phyloP scores from a whole-genome alignment of 2,329 filamentous ascomycete genomes.

The Venturia carpophila region DNA sequence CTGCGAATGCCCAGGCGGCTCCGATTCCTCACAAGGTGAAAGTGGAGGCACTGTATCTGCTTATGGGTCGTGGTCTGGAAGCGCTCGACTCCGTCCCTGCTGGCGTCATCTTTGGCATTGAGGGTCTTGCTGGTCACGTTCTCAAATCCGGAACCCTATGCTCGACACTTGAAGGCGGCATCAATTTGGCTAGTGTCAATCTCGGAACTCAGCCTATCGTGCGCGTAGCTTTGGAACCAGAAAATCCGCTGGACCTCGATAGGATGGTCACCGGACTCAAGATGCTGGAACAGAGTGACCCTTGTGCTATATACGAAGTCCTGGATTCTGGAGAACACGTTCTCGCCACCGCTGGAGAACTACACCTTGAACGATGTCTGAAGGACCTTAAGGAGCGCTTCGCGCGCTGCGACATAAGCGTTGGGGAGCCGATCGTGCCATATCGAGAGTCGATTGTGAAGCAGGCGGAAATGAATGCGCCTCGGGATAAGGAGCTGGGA shows the following conservation, averaged over 20 bases:
- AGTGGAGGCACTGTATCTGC: conserved; percentile 81
- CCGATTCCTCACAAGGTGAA: conserved; percentile 75
- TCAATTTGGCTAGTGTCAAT: conserved; percentile 82
- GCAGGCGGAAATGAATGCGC: conserved; percentile 84
- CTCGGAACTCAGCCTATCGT: conserved; percentile 85
- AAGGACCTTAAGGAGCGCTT: conserved; percentile 91
- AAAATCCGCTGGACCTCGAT: conserved; percentile 79
- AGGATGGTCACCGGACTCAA: conserved; percentile 89
- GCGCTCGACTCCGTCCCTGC: conserved; percentile 77
- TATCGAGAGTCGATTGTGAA: conserved; percentile 88
- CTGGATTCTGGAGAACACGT: conserved; percentile 92
- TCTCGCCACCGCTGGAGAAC: conserved; percentile 82
- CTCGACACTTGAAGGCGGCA: conserved; percentile 73
- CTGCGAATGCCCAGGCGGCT: conserved; percentile 61
- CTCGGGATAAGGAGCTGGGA: conserved; percentile 76
- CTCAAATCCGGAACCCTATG: conserved; percentile 92
- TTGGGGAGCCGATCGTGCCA: conserved; percentile 87
- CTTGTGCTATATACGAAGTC: conserved; percentile 91
- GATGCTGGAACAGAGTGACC: conserved; percentile 87
- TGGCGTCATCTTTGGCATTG: conserved; percentile 91
- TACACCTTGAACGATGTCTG: conserved; percentile 88
- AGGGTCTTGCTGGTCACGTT: conserved; percentile 84
- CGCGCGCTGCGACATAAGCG: conserved; percentile 88
- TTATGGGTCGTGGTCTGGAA: conserved; percentile 90
- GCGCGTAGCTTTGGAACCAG: conserved; percentile 87